phyloP scores from a whole-genome alignment of 2,329 filamentous ascomycete genomes.

The Leptographium radiaticola region DNA sequence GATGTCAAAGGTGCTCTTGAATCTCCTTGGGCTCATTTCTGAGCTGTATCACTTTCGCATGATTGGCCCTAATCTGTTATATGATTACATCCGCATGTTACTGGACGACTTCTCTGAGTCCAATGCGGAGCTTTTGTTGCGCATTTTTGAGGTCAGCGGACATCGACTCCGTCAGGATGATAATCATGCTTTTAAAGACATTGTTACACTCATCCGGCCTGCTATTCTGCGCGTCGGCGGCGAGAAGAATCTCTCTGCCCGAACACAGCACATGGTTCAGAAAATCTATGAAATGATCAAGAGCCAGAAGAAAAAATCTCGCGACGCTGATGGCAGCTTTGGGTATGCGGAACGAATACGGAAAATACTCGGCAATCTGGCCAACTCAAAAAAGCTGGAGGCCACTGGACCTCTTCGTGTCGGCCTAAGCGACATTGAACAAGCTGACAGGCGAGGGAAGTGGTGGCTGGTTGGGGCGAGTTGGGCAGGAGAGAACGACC shows the following conservation, averaged over 20 bases:
- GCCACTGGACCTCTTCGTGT: slow-evolving; percentile 72
- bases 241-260: slow-evolving; percentile 61
- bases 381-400: slow-evolving; percentile 50
- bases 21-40: slow-evolving; percentile 70
- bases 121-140: slow-evolving; percentile 78
- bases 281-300: slow-evolving; percentile 91
- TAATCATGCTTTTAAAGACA: slow-evolving; percentile 75
- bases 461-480: slow-evolving; percentile 99
- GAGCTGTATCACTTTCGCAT: slow-evolving; percentile 90
- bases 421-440: slow-evolving; percentile 66
- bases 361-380: slow-evolving; percentile 67
- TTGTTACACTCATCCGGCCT: slow-evolving; percentile 66
- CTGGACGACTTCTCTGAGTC: slow-evolving; percentile 64
- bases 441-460: slow-evolving; percentile 78
- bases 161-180: slow-evolving; percentile 80
- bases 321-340: slow-evolving; percentile 40
- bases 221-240: slow-evolving; percentile 50
- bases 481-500: slow-evolving; percentile 42
- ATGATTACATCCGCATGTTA: slow-evolving; percentile 78
- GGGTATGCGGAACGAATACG: slow-evolving; percentile 84
- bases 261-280: slow-evolving; percentile 96
- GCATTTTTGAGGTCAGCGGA: slow-evolving; percentile 71
- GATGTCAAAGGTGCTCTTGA: slow-evolving; percentile 50
- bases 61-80: slow-evolving; percentile 68
- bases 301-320: slow-evolving; percentile 64